phyloP scores from a whole-genome alignment of 2,329 filamentous ascomycete genomes.

The Aaosphaeria pasadenensis region DNA sequence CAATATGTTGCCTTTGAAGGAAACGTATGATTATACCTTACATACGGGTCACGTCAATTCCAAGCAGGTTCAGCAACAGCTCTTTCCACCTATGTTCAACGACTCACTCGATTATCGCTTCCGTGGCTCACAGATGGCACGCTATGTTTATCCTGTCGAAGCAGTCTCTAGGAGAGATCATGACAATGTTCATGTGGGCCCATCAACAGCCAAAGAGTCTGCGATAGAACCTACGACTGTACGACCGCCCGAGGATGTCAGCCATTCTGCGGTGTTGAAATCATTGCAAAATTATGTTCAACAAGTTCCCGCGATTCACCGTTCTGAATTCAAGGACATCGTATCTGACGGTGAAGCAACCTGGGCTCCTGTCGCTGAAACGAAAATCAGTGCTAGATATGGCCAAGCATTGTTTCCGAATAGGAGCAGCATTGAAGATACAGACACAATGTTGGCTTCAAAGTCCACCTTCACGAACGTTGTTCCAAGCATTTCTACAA shows the following conservation, averaged over 20 bases:
- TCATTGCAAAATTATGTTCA: not conserved
- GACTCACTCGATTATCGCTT: constrained; percentile 18
- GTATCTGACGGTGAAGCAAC: not conserved
- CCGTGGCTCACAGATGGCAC: constrained; percentile 19
- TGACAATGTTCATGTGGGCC: not conserved
- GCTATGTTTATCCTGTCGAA: constrained; percentile 19
- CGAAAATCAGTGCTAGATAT: not conserved
- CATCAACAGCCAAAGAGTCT: not conserved
- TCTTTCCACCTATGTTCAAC: constrained; percentile 16
- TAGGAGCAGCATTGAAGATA: not conserved
- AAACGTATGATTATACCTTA: constrained; percentile 8
- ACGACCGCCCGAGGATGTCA: not conserved
- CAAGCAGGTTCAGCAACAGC: constrained; percentile 9
- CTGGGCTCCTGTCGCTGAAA: not conserved
- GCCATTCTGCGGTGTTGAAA: not conserved
- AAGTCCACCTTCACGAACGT: not conserved
- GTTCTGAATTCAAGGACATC: not conserved
- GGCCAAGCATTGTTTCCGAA: not conserved
- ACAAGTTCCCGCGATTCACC: not conserved
- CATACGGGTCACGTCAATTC: constrained; percentile 16
- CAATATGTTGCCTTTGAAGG: constrained; percentile 22
- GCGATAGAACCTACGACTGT: not conserved
- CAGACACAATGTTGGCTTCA: not conserved
- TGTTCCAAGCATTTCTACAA: constrained; percentile 1
- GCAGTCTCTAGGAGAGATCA: not conserved